These are phyloP conservation scores for Pseudocercospora fuligena DNA, from an alignment of 2,329 filamentous ascomycete species.

Conservation along the genomic window DNA sequence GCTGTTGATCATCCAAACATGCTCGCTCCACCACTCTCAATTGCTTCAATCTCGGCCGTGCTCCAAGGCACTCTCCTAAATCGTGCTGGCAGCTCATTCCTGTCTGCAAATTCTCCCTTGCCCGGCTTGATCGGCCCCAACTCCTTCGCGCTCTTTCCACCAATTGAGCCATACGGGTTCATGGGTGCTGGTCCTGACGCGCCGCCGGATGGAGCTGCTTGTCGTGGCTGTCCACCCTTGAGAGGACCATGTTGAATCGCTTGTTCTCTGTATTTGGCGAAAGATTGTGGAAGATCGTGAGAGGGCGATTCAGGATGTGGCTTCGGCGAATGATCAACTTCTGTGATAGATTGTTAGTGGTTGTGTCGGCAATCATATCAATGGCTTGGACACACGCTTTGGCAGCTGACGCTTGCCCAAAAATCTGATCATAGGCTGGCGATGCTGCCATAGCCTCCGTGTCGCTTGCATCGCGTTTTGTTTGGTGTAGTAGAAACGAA, in stretches of 20 bases:
- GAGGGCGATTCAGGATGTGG: slow-evolving; percentile 74
- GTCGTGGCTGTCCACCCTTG: slow-evolving; percentile 35
- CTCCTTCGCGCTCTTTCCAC: slow-evolving; percentile 67
- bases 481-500: slow-evolving; percentile 8
- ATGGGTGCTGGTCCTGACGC: slow-evolving; percentile 24
- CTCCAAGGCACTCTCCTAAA: slow-evolving; percentile 79
- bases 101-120: slow-evolving; percentile 82
- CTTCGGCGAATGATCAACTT: slow-evolving; percentile 74
- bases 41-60: slow-evolving; percentile 86
- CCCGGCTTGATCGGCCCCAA: slow-evolving; percentile 74
- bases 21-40: slow-evolving; percentile 89
- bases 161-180: slow-evolving; percentile 50
- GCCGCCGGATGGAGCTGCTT: slow-evolving; percentile 18
- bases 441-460: slow-evolving; percentile 50
- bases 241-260: slow-evolving; percentile 80
- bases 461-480: slow-evolving; percentile 50
- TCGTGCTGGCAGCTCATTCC: slow-evolving; percentile 80
- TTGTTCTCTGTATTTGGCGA: slow-evolving; percentile 77
- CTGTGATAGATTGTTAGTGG: slow-evolving; percentile 49
- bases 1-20: slow-evolving; percentile 29
- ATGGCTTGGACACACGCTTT: slow-evolving; percentile 43
- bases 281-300: slow-evolving; percentile 68
- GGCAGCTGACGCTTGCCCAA: slow-evolving; percentile 55
- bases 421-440: slow-evolving; percentile 58
- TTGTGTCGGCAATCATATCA: background rate